Percentiles rank a stretch among this genome's conserved stretches.
Conservation (phyloP, 1,284 basidiomycete species). For the Leccinum glutinopallens region DNA sequence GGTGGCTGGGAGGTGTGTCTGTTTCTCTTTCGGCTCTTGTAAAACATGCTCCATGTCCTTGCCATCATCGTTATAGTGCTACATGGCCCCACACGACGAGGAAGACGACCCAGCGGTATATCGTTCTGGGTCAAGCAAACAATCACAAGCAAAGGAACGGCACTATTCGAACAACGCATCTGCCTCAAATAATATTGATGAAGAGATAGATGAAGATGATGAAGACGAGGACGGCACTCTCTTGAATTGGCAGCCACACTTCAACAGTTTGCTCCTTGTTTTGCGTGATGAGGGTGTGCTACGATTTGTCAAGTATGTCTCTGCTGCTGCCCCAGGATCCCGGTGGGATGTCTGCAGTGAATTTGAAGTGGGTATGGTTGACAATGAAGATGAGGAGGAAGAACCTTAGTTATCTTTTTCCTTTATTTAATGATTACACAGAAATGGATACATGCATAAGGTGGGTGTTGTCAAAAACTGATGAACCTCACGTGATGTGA, state of each 20-base stretch:
- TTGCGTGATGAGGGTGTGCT: conserved; percentile 93
- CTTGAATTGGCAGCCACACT: conserved; percentile 87
- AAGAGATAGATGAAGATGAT: conserved; percentile 39
- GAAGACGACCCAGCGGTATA: conserved; percentile 95
- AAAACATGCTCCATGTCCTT: conserved; percentile 2
- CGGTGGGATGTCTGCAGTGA: conserved; percentile 91
- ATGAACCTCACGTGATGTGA: no score
- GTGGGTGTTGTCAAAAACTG: no score
- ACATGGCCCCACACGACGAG: conserved; percentile 92
- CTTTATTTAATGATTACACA: no score
- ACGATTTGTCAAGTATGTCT: conserved; percentile 94
- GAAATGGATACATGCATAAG: no score
- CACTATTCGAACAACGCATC: conserved; percentile 17
- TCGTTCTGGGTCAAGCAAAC: conserved; percentile 59
- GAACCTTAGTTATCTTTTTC: not conserved
- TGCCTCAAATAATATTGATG: conserved; percentile 26
- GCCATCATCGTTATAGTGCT: conserved; percentile 62
- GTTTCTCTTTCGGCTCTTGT: not conserved
- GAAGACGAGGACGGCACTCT: conserved; percentile 77
- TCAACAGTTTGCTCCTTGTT: conserved; percentile 89
- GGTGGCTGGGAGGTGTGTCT: conserved; percentile 88
- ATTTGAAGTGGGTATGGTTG: conserved; percentile 80
- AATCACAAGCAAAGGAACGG: conserved; percentile 32
- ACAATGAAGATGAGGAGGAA: conserved; percentile 37
- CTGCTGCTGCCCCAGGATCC: conserved; percentile 81